Conservation (phyloP, 2,329 filamentous ascomycete species). For the Coniochaeta sp. region DNA sequence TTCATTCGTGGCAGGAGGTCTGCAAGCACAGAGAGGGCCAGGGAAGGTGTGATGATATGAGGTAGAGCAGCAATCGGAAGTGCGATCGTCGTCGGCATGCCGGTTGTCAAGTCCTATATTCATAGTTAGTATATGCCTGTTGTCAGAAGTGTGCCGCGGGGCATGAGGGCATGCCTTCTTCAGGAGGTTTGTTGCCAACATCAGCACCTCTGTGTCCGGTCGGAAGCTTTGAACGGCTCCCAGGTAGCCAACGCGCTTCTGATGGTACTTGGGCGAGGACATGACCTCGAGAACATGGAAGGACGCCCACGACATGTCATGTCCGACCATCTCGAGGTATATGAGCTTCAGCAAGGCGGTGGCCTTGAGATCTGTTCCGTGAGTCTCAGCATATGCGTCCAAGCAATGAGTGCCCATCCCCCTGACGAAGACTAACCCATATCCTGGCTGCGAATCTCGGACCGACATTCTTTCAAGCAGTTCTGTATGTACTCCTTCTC, state of each 20-base stretch:
- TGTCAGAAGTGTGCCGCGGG: background rate
- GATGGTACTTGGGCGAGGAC: slow-evolving; percentile 89
- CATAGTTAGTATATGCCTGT: background rate
- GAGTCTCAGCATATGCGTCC: slow-evolving; percentile 10
- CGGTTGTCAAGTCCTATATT: slow-evolving; percentile 61
- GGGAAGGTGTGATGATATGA: slow-evolving; percentile 85
- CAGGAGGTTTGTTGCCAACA: slow-evolving; percentile 92
- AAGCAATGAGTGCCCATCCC: background rate
- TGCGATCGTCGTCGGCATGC: slow-evolving; percentile 68
- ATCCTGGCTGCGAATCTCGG: slow-evolving; percentile 86
- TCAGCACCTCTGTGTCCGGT: slow-evolving; percentile 90
- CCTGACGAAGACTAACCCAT: slow-evolving; percentile 56
- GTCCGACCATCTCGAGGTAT: slow-evolving; percentile 97
- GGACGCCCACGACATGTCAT: slow-evolving; percentile 99
- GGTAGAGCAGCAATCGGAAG: slow-evolving; percentile 86
- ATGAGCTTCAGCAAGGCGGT: slow-evolving; percentile 92
- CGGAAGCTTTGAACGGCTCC: slow-evolving; percentile 95
- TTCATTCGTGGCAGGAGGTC: slow-evolving; percentile 81
- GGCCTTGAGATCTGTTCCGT: slow-evolving; percentile 73
- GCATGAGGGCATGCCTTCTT: slow-evolving; percentile 55
- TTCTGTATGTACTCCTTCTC: slow-evolving; percentile 94
- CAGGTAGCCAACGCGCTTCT: slow-evolving; percentile 92
- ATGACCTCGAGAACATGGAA: slow-evolving; percentile 99
- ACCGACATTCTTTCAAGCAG: slow-evolving; percentile 88
- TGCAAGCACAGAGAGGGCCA: slow-evolving; percentile 81